Base-by-base conservation (phyloP, 2,329 filamentous ascomycete genomes). In the Colletotrichum lupini region DNA sequence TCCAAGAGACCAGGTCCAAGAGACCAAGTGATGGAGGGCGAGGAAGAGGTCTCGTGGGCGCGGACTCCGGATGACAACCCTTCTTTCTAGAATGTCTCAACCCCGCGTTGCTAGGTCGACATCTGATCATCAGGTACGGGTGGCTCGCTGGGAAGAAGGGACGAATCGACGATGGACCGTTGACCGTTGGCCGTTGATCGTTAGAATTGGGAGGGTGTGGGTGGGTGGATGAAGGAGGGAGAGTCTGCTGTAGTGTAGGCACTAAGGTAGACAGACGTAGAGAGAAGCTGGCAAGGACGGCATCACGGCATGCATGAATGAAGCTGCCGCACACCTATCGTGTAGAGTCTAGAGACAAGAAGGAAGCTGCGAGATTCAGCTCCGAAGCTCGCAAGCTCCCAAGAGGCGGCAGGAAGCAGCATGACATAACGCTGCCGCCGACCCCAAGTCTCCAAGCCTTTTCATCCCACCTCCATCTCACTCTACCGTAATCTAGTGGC, bases 61-160 rank as follows among this genome's bases (percentile, higher is more conserved):
- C 30, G 42, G 26, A 24, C 4, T 53, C 42, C 24, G 37, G 37
- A n/a, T 53, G 24, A 28, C 46, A 53, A 32, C 46, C 61, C 35
- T 8, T 24, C 52, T 19, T 56, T 56, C 49, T 42, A 65, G 62
- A 56, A 59, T 72, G 42, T 53, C 37, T 72, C 28, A 56, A 14
- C 58, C 57, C 58, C 58, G 60, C 63, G 28, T 56, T 42, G 24
- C 53, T 26, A 28, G 55, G 57, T 24, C 35, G n/a, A 35, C 37
- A 46, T 28, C 12, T 24, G 70, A 69, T 69, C 70, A 35, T 55
- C 70, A 65, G 70, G 59, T 42, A 69, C 70, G 22, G 16, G 55
- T 32, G 26, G 37, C 64, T 66, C 30, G 16, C 32, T 32, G 32
- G 37, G 55, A 46, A 12, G 19, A 55, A 52, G 19, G 24, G 37